Percentiles rank a stretch among this genome's conserved stretches.
phyloP scores from a whole-genome alignment of 805 yeast species.

The Saturnispora hagleri region DNA sequence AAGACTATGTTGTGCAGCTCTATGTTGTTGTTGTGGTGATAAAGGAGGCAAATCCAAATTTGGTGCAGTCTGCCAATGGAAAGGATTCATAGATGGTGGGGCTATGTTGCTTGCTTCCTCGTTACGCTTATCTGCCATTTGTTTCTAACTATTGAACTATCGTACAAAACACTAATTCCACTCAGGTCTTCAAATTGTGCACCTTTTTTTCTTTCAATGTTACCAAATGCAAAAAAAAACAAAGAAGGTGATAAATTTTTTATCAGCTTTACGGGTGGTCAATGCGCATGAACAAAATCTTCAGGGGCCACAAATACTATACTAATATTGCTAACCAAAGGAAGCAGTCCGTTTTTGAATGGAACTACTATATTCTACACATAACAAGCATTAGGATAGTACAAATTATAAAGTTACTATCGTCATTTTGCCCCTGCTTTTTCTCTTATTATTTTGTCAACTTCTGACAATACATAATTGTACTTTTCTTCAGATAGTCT shows the following conservation, averaged over 20 bases:
- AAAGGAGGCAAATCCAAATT: neutral
- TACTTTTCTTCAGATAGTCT: slow-evolving; percentile 1
- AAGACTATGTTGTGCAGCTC: slow-evolving; percentile 1
- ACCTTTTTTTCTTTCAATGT: neutral
- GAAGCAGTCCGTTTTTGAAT: neutral
- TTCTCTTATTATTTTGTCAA: neutral
- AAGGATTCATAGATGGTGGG: neutral
- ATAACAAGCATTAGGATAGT: neutral
- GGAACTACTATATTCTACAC: neutral
- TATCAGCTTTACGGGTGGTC: neutral
- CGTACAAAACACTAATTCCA: neutral
- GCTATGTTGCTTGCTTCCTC: neutral
- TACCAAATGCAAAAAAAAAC: neutral
- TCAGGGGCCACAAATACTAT: neutral
- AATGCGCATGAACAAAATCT: neutral
- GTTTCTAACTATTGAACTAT: neutral
- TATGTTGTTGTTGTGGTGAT: neutral
- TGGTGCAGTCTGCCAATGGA: slow-evolving; percentile 5
- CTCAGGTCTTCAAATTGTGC: neutral
- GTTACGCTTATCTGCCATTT: neutral
- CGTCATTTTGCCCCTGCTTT: neutral
- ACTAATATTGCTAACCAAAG: neutral
- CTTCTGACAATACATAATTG: neutral
- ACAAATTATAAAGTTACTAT: neutral
- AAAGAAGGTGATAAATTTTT: neutral